Conservation (phyloP, 805 yeast genomes). For the Tetrapisispora fleetii region DNA sequence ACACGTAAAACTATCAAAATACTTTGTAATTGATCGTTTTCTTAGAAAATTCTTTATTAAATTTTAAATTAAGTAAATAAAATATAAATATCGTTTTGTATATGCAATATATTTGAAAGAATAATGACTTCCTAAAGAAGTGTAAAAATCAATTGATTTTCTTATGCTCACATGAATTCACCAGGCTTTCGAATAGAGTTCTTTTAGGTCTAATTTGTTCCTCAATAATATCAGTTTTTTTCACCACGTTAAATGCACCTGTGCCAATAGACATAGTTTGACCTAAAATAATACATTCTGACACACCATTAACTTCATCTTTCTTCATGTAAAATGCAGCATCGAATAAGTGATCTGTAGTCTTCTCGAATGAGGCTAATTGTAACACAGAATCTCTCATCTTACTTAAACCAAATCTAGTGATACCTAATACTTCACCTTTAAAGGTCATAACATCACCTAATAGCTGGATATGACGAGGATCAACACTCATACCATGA, state of each 20-base stretch:
- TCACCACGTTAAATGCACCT: slow-evolving; percentile 84
- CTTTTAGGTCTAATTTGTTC: slow-evolving; percentile 37
- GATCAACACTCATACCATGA: slow-evolving; percentile 99
- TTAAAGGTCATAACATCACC: slow-evolving; percentile 99
- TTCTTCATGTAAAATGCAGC: slow-evolving; percentile 97
- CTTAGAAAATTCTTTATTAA: not conserved
- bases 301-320: slow-evolving; percentile 93
- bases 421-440: slow-evolving; percentile 96
- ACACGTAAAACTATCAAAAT: too few relatives aligned
- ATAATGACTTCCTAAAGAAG: not conserved
- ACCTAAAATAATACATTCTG: slow-evolving; percentile 94
- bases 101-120: not conserved
- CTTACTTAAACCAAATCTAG: slow-evolving; percentile 94
- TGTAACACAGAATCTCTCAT: slow-evolving; percentile 98
- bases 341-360: slow-evolving; percentile 95
- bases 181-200: slow-evolving; percentile 37
- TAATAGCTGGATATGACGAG: slow-evolving; percentile 93
- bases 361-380: slow-evolving; percentile 93
- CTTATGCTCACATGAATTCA: not conserved
- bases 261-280: slow-evolving; percentile 98
- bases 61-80: not conserved
- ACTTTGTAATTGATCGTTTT: not conserved
- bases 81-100: not conserved
- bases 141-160: not conserved
- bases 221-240: slow-evolving; percentile 39